Base-by-base conservation (phyloP, 2,329 filamentous ascomycete genomes). In the Microdochium nivale region DNA sequence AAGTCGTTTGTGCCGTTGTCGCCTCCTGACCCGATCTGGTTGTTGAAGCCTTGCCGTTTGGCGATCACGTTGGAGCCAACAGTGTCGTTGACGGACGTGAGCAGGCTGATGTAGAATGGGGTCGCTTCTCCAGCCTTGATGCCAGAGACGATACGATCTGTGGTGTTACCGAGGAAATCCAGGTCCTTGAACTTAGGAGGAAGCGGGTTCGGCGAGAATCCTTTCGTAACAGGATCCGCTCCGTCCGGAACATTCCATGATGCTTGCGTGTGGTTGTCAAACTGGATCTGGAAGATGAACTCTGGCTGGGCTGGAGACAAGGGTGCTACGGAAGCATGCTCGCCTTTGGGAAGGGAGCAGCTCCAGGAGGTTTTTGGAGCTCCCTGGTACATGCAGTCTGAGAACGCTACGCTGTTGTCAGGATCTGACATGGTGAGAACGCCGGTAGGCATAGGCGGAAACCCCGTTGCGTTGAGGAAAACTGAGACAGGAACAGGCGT, bases 381-480 rank as follows among this genome's bases (percentile, higher is more conserved):
- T 1, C 86, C 86, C 8, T 76, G 72, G 21, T 44, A 23, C 3
- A 91, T 83, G 59, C 91, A 97, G 7, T 79, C 81, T 23, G 80
- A 80, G 51, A 81, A 78, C n/a, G 80, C 71, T 2, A 77, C 70
- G 0, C 79, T 78, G 49, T 86, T 83, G 58, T 88, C 80, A 0
- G 90, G 82, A 4, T 86, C 86, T 16, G 87, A 80, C 16, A 96
- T 78, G 0, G 89, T 95, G 54, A 88, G 77, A 19, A 92, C 78
- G 0, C 91, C 92, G 0, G 88, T 92, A 1, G 88, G 89, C 61
- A 96, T 88, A 0, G 90, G 86, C 19, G 91, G 91, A 58, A 88
- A 96, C 49, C 84, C 83, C 1, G 91, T 95, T 55, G 95, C 66
- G 63, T 95, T 96, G 52, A 96, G 75, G 86, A 89, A 96, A 49